Conservation (phyloP, 805 yeast genomes). For the Metschnikowia dekortorum region DNA sequence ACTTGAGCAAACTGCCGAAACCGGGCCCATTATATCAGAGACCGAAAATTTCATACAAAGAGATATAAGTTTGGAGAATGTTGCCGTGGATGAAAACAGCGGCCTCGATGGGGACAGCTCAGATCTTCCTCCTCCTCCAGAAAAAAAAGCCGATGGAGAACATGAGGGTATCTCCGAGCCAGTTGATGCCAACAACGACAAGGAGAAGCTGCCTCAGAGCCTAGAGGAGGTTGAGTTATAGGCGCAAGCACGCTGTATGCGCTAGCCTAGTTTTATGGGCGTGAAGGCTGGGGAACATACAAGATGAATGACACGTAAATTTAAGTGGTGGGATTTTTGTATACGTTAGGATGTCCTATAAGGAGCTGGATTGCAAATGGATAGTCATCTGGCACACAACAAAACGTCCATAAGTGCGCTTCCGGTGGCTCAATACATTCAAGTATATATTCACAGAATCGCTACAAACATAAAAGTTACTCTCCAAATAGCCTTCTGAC, state of each 20-base stretch:
- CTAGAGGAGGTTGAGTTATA: constrained; percentile 13
- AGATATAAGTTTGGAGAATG: constrained; percentile 2
- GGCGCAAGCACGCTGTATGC: constrained; percentile 6
- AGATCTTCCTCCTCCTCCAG: neutral
- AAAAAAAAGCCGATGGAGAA: neutral
- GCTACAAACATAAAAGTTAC: constrained; percentile 26
- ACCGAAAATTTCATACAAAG: neutral
- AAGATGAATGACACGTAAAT: no score
- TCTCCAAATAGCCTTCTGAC: constrained; percentile 96
- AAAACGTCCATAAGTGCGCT: neutral
- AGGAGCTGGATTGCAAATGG: neutral
- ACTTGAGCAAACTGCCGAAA: neutral
- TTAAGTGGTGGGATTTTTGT: no score
- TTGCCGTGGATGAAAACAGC: neutral
- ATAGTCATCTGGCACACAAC: neutral
- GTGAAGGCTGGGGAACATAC: neutral
- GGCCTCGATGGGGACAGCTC: neutral
- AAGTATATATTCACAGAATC: neutral
- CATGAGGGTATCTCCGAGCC: neutral
- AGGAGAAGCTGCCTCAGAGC: constrained; percentile 12
- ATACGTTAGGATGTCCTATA: neutral
- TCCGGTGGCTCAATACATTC: neutral
- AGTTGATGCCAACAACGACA: constrained; percentile 5
- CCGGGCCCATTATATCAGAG: neutral
- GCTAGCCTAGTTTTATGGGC: neutral